phyloP scores from a whole-genome alignment of 768 basidiomycete species.

The Mycena kentingensis region DNA sequence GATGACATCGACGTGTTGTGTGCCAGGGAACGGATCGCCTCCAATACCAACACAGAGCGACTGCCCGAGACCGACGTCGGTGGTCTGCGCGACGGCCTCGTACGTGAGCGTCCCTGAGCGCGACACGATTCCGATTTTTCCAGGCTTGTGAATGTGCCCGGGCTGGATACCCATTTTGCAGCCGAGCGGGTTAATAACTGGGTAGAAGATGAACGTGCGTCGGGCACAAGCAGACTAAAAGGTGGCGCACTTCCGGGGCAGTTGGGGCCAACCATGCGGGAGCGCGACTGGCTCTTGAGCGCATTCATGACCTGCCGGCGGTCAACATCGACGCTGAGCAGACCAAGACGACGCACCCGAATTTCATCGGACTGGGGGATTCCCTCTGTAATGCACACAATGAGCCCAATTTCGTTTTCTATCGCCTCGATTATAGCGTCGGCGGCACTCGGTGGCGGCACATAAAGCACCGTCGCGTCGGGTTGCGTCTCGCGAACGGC shows the following conservation, averaged over 20 bases:
- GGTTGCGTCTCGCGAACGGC: constrained; percentile 85
- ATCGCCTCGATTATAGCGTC: constrained; percentile 99
- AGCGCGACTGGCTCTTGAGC: constrained; percentile 89
- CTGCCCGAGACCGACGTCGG: constrained; percentile 93
- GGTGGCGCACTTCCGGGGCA: constrained; percentile 76
- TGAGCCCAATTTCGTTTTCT: constrained; percentile 95
- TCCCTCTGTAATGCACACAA: constrained; percentile 98
- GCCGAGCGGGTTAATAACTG: constrained; percentile 91
- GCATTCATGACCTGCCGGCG: constrained; percentile 80
- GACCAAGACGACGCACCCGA: constrained; percentile 53
- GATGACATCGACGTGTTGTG: constrained; percentile 93
- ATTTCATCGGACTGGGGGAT: constrained; percentile 98
- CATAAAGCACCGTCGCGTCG: constrained; percentile 95
- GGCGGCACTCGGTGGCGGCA: constrained; percentile 94
- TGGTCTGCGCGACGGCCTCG: constrained; percentile 98
- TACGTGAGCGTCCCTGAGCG: constrained; percentile 96
- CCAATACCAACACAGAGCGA: constrained; percentile 97
- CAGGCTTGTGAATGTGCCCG: constrained; percentile 95
- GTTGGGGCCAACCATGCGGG: constrained; percentile 96
- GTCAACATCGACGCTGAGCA: background rate
- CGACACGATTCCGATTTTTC: constrained; percentile 97
- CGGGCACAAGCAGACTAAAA: background rate
- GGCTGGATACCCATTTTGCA: constrained; percentile 99
- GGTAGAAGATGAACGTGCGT: background rate
- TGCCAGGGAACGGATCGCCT: constrained; percentile 95